Evolutionary conservation across 306 rosid species (phyloP), one percentile per base, ranked within the genome.

Genomic region (Herpetospermum pedunculosum): DNA sequence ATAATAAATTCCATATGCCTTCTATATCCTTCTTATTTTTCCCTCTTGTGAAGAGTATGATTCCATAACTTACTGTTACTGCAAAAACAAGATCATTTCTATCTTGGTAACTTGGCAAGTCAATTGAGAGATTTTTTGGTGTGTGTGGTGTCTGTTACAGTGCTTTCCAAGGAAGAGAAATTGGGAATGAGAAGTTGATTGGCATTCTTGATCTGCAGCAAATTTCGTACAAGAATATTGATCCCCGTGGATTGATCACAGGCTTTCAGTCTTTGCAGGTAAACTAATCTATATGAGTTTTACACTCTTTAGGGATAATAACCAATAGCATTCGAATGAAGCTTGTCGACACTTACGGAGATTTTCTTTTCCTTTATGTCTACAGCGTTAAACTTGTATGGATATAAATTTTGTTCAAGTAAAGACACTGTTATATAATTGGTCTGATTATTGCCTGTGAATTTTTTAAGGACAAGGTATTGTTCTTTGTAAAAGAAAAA

Each of bases 241-340:
- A 93, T 75, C 85, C 89, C 2, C 97, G 97, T 3, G 97, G 81
- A 40, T 78, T 90, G 52, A 93, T 90, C 68, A 93, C 97, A 0
- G 98, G 94, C 44, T 93, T 93, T 81, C 97, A 93, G 75, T 90
- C 84, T 73, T 77, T 93, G 80, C 98, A 93, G 96, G 98, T 90
- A 70, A 67, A 30, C 65, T n/a, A 8, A 19, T 68, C 18, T 29
- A 44, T 78, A 76, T 12, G 72, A 37, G 32, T 47, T 40, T 23
- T 54, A 23, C 60, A 54, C 16, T 54, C 26, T 46, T 46, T 6
- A 23, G 23, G 60, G 1, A 54, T 25, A 3, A 54, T 54, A 25
- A 57, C 7, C 6, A 9, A 57, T 26, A 57, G 16, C 34, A 30
- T 57, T 14, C 1, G 9, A 26, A 2, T 57, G 38, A 28, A 55